Evolutionary conservation across 768 basidiomycete genomes (phyloP).

Genomic region (Boletus sp.): DNA sequence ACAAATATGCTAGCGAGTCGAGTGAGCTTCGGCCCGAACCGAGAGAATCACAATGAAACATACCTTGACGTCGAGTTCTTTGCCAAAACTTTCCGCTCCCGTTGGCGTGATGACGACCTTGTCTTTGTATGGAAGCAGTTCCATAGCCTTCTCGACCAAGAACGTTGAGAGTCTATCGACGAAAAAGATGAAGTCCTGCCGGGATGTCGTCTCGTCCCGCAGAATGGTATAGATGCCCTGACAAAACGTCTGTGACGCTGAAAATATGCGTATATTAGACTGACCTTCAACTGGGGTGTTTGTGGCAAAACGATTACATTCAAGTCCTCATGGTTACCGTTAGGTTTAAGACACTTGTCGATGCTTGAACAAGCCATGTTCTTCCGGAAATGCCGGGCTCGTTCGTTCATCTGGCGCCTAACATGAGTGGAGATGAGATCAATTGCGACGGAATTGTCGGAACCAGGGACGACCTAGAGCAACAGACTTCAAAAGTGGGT

Average conservation of each 20-base stretch:
- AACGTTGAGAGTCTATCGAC: constrained; percentile 82
- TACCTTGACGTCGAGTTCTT: constrained; percentile 60
- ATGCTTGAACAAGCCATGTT: constrained; percentile 58
- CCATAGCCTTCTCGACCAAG: constrained; percentile 80
- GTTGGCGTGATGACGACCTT: constrained; percentile 68
- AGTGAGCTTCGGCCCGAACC: neutral
- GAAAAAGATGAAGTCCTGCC: constrained; percentile 92
- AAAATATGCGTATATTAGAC: constrained; percentile 2
- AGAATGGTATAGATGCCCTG: constrained; percentile 90
- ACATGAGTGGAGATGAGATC: constrained; percentile 93
- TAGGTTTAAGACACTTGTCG: constrained; percentile 35
- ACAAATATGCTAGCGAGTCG: constrained; percentile 57
- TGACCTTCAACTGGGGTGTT: constrained; percentile 77
- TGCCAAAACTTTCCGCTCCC: constrained; percentile 53
- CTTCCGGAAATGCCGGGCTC: constrained; percentile 68
- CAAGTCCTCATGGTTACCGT: constrained; percentile 41
- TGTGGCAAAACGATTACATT: constrained; percentile 67
- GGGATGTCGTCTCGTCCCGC: constrained; percentile 62
- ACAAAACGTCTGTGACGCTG: neutral
- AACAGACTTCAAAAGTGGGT: neutral
- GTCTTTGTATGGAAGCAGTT: constrained; percentile 68
- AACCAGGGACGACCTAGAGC: constrained; percentile 91
- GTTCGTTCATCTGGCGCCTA: constrained; percentile 75
- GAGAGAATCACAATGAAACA: constrained; percentile 2
- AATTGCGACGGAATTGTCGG: constrained; percentile 85